Base-by-base conservation (phyloP, 805 yeast genomes). In the Wickerhamiella parazyma region DNA sequence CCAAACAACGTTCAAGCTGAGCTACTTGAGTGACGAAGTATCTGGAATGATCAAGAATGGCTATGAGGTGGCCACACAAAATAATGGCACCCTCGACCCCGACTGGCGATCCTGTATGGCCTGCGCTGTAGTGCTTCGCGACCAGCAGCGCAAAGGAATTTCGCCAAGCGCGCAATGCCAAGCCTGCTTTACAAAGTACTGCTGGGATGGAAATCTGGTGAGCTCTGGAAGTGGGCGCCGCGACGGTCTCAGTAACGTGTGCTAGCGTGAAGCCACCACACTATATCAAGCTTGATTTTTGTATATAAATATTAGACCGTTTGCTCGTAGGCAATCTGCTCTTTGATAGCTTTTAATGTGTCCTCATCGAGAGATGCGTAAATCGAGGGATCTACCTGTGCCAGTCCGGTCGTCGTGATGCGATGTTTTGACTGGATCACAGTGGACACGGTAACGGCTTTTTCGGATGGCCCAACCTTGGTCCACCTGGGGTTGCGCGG, bases 111-210 rank as follows among this genome's bases (percentile, higher is more conserved):
- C 76, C 4, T 86, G 95, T 65, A 69, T 85, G 36, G 82, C 82
- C 3, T 86, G 95, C 69, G 95, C 95, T 4, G 73, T 84, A 42
- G 66, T 86, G 44, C 79, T 84, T 59, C 76, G 95, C 59, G 74
- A 79, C 38, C 78, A 80, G 61, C 93, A 85, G 65, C 71, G 87
- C 58, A 60, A 68, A 29, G 75, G 77, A 21, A 60, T 67, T 33
- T 67, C 71, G 16, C 79, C 80, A 46, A 66, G 78, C 11, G 78
- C 70, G 5, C 84, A 80, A 57, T 86, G 96, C 67, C 65, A 75
- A 54, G 48, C 65, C 46, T 87, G 95, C 57, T 80, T 86, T 58
- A 61, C 66, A 34, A 69, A 65, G 17, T 87, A 85, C 61, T 86
- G 96, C 63, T 86, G 89, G 89, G 16, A 34, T 28, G 31, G 31